Evolutionary conservation across 306 rosid genomes (phyloP).

Genomic region (Quercus aquifolioides): DNA sequence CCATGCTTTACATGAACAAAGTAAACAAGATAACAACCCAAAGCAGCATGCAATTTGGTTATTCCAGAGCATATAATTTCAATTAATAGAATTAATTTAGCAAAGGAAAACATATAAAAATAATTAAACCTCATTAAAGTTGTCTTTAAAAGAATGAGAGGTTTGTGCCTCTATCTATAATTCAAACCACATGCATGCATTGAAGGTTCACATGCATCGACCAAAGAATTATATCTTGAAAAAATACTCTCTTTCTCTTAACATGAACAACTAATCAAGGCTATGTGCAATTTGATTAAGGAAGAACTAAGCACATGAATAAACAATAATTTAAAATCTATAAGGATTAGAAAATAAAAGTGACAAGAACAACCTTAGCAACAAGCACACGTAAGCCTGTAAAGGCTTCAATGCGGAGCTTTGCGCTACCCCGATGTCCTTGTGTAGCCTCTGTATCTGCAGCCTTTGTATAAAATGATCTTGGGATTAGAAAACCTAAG

Average conservation of each 20-base stretch:
- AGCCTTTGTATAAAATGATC: constrained; percentile 51
- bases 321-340: not conserved
- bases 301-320: not conserved
- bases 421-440: constrained; percentile 87
- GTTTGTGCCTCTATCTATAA: not conserved
- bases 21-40: not conserved
- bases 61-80: not conserved
- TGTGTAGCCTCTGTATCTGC: constrained; percentile 83
- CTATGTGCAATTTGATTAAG: not conserved
- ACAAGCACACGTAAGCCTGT: constrained; percentile 67
- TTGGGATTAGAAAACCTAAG: constrained; percentile 13
- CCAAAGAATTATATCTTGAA: not conserved
- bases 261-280: not conserved
- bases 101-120: not conserved
- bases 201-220: not conserved
- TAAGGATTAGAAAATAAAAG: not conserved
- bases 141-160: not conserved
- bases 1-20: not conserved
- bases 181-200: not conserved
- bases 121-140: not conserved
- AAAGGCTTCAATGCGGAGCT: constrained; percentile 77
- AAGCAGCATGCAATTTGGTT: not conserved
- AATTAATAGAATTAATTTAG: not conserved
- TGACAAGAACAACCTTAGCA: constrained; percentile 60
- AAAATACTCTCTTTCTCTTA: not conserved